Conservation (phyloP, 1,284 basidiomycete genomes). For the Blastosporella zonata region DNA sequence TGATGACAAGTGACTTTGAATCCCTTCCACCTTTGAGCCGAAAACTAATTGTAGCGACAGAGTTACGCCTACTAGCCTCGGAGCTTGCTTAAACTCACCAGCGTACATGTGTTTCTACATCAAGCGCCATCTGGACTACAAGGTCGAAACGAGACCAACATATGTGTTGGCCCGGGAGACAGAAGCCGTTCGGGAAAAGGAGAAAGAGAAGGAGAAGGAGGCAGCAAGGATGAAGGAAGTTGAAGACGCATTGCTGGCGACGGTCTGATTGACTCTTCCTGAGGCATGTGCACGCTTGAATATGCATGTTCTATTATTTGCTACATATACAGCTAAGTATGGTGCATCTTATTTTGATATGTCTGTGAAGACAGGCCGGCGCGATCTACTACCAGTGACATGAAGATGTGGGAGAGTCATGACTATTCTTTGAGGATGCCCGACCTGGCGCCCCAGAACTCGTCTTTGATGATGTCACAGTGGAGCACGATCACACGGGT, state of each 20-base stretch:
- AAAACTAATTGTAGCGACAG: slow-evolving; percentile 32
- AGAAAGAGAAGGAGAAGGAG: slow-evolving; percentile 54
- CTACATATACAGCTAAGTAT: no score
- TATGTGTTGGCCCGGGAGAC: slow-evolving; percentile 69
- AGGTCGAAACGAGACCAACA: slow-evolving; percentile 60
- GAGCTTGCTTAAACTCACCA: slow-evolving; percentile 63
- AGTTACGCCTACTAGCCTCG: slow-evolving; percentile 69
- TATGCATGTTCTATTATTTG: background rate
- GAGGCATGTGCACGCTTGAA: background rate
- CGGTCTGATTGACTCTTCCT: slow-evolving; percentile 19
- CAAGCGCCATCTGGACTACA: slow-evolving; percentile 82
- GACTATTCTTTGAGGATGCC: slow-evolving; percentile 29
- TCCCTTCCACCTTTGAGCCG: slow-evolving; percentile 2
- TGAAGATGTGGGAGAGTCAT: background rate
- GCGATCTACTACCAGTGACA: background rate
- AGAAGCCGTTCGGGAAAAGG: slow-evolving; percentile 64
- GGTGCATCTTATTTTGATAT: background rate
- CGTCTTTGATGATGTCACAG: slow-evolving; percentile 81
- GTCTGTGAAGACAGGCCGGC: background rate
- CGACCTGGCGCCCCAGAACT: slow-evolving; percentile 69
- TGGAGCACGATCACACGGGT: slow-evolving; percentile 60
- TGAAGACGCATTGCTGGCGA: slow-evolving; percentile 57
- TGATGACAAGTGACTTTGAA: slow-evolving; percentile 74
- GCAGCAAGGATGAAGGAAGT: slow-evolving; percentile 56
- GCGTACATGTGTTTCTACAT: slow-evolving; percentile 95